Conservation (phyloP, 2,329 filamentous ascomycete species). For the Furcasterigmium furcatum region DNA sequence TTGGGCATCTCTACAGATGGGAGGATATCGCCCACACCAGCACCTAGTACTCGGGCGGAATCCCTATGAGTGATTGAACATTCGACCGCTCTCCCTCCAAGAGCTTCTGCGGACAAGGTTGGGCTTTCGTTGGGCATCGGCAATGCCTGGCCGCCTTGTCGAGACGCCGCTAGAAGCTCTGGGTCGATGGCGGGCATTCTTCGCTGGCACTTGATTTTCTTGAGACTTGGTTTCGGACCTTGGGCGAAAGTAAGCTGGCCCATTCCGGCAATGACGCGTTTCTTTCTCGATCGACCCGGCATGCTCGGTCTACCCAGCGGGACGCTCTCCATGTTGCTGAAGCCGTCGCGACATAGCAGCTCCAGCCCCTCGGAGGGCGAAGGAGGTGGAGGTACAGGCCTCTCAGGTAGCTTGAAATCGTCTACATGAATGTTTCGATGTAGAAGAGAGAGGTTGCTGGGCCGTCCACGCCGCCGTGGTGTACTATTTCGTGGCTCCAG, state of each 20-base stretch:
- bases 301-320: not conserved
- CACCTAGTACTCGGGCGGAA: too few relatives aligned
- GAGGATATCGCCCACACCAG: too few relatives aligned
- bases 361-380: constrained; percentile 6
- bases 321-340: constrained; percentile 16
- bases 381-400: not conserved
- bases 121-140: too few relatives aligned
- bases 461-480: too few relatives aligned
- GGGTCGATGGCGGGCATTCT: constrained; percentile 1
- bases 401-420: constrained; percentile 2
- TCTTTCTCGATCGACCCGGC: not conserved
- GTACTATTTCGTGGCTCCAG: too few relatives aligned
- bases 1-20: too few relatives aligned
- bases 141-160: too few relatives aligned
- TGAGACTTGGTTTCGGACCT: not conserved
- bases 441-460: not conserved
- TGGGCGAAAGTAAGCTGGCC: not conserved
- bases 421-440: not conserved
- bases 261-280: not conserved
- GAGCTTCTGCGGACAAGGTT: too few relatives aligned
- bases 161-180: not conserved
- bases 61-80: too few relatives aligned
- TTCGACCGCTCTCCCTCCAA: too few relatives aligned
- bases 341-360: constrained; percentile 26
- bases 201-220: not conserved